Base-by-base conservation (phyloP, 1,284 basidiomycete species). In the Megacollybia platyphylla region DNA sequence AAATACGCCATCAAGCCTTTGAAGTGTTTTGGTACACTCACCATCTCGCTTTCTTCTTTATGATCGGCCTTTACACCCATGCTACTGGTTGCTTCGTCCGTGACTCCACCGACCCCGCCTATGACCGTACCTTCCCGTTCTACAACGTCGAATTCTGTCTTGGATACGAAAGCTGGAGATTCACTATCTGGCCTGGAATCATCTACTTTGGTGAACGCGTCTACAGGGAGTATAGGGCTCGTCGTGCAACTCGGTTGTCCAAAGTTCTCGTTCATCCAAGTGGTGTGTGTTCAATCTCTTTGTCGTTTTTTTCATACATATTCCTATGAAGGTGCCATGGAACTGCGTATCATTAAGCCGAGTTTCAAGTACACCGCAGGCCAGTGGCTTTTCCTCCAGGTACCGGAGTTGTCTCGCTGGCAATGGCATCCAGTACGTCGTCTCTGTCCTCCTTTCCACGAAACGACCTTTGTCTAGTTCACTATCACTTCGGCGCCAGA, bases 11-110 rank as follows among this genome's bases (percentile, higher is more conserved):
- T 48, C 86, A 90, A 61, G 87, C 79, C 64, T 92, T 91, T 59
- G 89, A 93, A 60, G 86, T 76, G 0, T 93, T 93, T 67, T 92
- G 88, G 89, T 91, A 89, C 61, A 90, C 87, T 17, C 87, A 91
- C 51, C 88, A 91, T 54, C 74, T 90, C 37, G 88, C 87, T 7
- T 87, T 89, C 70, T 89, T 91, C 69, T 90, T 89, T 67, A 86
- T 89, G 80, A 70, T 91, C 47, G 83, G 76, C 24, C 71, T 92
- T 41, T 91, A 86, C 62, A 73, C 86, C 6, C 89, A 93, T 59
- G 88, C 90, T 3, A 87, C 84, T 43, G 90, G 89, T 11, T 93
- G 89, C 61, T 93, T 93, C 62, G 90, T 93, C 42, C 87, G 90
- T 45, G 87, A 91, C 54, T 70, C 74, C 4, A 65, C 67, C 9